A percentile compares a stretch with the other conserved stretches of the same genome.
Evolutionary conservation across 352 stramenopile species (phyloP).

Genomic region (Saprolegnia diclina): DNA sequence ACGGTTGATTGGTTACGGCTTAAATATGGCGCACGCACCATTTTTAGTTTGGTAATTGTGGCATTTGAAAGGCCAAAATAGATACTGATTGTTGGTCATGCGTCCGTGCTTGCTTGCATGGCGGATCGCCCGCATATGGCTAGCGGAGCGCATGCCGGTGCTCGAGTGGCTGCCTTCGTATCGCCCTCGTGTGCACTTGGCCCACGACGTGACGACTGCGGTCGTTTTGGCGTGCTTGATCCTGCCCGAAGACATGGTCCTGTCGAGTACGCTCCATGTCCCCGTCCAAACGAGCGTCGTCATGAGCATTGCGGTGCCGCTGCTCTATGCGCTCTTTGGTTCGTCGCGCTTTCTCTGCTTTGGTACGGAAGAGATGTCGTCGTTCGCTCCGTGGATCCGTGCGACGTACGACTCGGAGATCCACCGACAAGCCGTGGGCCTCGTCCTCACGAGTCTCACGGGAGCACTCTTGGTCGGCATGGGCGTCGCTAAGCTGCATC

Average conservation of each 20-base stretch:
- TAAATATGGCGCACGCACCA: neutral
- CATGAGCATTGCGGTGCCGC: neutral
- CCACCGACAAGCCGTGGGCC: neutral
- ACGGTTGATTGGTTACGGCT: no score
- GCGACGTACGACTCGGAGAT: neutral
- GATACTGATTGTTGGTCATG: neutral
- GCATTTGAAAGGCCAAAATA: slow-evolving; percentile 14
- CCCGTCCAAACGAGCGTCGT: neutral
- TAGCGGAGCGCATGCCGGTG: slow-evolving; percentile 5
- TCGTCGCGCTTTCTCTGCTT: slow-evolving; percentile 13
- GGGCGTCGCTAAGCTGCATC: neutral
- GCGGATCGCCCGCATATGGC: neutral
- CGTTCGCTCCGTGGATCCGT: neutral
- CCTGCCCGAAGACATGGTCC: slow-evolving; percentile 8
- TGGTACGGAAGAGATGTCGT: slow-evolving; percentile 8
- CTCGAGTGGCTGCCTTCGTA: slow-evolving; percentile 22
- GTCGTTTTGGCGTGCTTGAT: slow-evolving; percentile 5
- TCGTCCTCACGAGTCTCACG: neutral
- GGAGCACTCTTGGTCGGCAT: slow-evolving; percentile 1
- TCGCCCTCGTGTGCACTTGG: neutral
- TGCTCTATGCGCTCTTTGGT: slow-evolving; percentile 14
- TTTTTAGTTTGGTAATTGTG: neutral
- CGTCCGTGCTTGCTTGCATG: neutral
- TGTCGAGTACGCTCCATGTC: neutral
- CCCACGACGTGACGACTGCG: neutral